Evolutionary conservation across 495 filamentous ascomycete species (phyloP).

Genomic region (Podospora comata): DNA sequence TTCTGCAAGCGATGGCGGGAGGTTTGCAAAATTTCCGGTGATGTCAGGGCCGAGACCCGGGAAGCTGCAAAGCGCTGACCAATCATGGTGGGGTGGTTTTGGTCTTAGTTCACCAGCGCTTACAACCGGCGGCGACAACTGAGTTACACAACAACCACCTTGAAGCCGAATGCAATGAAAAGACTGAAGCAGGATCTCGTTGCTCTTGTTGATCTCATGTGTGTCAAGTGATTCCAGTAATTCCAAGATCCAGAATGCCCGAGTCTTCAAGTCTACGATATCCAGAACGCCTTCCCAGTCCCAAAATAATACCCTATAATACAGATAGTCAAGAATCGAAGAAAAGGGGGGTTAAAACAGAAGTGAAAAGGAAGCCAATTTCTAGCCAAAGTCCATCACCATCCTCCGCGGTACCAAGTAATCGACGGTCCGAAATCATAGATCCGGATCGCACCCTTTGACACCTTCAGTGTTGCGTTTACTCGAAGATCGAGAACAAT

Average conservation of each 20-base stretch:
- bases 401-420: neutral
- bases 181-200: neutral
- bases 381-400: slow-evolving; percentile 2
- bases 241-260: neutral
- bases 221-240: neutral
- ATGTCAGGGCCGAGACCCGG: slow-evolving; percentile 35
- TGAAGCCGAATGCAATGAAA: neutral
- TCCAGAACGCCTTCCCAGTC: neutral
- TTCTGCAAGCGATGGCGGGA: slow-evolving; percentile 12
- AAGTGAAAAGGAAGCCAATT: slow-evolving; percentile 7
- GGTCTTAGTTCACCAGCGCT: neutral
- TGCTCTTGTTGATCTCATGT: neutral
- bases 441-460: neutral
- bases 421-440: neutral
- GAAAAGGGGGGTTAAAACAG: neutral
- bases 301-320: neutral
- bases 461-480: neutral
- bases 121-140: no score
- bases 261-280: neutral
- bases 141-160: neutral
- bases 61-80: neutral
- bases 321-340: neutral
- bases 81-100: neutral
- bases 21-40: slow-evolving; percentile 38
- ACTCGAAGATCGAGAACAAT: slow-evolving; percentile 45